Evolutionary conservation across 306 rosid genomes (phyloP).

Genomic region (Cicer judaicum): DNA sequence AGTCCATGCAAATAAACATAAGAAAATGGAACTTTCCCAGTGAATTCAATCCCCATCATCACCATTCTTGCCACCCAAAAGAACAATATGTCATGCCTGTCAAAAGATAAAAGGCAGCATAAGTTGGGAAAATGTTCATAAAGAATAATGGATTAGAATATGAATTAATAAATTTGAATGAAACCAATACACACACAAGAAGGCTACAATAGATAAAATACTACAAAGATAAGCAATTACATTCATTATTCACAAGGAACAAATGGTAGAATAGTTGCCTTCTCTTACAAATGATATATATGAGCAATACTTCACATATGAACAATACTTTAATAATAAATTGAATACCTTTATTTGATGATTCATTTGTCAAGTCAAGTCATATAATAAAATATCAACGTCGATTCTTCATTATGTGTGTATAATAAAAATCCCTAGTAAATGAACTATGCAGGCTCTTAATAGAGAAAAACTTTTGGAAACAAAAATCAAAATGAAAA

Average conservation of each 20-base stretch:
- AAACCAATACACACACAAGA: conserved; percentile 21
- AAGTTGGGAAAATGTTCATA: conserved; percentile 11
- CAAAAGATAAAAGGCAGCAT: conserved; percentile 45
- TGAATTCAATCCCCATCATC: conserved; percentile 98
- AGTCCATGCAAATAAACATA: conserved; percentile 95
- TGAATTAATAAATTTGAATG: not conserved
- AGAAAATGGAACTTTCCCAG: conserved; percentile 85
- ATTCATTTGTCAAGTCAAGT: not conserved
- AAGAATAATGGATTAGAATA: conserved; percentile 18
- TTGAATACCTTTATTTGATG: not conserved
- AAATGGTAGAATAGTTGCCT: conserved; percentile 5
- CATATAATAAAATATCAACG: not conserved
- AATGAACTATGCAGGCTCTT: not conserved
- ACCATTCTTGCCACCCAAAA: conserved; percentile 99
- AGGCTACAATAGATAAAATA: not conserved
- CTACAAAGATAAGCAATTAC: not conserved
- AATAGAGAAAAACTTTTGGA: not conserved
- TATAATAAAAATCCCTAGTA: not conserved
- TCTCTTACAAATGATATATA: conserved; percentile 2
- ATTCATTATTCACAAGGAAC: not conserved
- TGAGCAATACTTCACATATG: not conserved
- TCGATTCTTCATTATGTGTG: not conserved
- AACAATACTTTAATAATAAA: conserved; percentile 3
- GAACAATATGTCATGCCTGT: conserved; percentile 96
- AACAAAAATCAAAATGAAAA: not conserved